Evolutionary conservation across 2,329 filamentous ascomycete genomes (phyloP), one percentile per base, ranked within the genome.

Genomic region (Aphanocladium album): DNA sequence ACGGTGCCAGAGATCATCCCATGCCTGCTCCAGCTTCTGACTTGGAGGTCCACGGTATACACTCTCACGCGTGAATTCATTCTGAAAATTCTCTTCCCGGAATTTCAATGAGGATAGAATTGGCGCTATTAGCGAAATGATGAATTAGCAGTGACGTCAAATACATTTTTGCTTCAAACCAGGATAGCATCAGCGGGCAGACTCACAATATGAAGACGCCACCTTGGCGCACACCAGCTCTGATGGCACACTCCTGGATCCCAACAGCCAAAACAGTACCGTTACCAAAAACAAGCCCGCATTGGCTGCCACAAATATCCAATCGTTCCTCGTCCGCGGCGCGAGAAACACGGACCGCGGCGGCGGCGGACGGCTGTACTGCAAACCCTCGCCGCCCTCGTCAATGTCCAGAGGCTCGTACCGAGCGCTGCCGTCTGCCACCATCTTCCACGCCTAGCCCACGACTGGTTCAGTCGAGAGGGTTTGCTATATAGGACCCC

Each of bases 1-100:
- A 61, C 60, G 60, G 39, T 57, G 52, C 60, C 60, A 61, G 2
- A 61, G 53, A 9, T 52, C 39, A 43, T 57, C 45, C 60, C 60
- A 61, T 8, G 60, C 60, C 8, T 52, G 12, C 37, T 61, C 60
- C 17, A 35, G 37, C 8, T 57, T 46, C 35, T 16, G 16, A 7
- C 33, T 57, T 7, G 60, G 60, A 8, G 60, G 53, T 1, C 60
- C 60, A 6, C 60, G 60, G 41, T 61, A 61, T 41, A 37, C 50
- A 6, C 41, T 61, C 14, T 46, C 35, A 23, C 49, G 53, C 19
- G 33, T 27, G 23, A 61, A 57, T 6, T 46, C 33, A 21, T 61
- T 61, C 5, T 41, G 25, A 21, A 61, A 52, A 33, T 61, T 33
- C 9, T 53, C 54, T 33, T 61, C 53, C 45, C 46, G 52, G 12